These are phyloP conservation scores for apple (Malus domestica) DNA, from an alignment of 306 rosid species.

Conservation along the genomic window DNA sequence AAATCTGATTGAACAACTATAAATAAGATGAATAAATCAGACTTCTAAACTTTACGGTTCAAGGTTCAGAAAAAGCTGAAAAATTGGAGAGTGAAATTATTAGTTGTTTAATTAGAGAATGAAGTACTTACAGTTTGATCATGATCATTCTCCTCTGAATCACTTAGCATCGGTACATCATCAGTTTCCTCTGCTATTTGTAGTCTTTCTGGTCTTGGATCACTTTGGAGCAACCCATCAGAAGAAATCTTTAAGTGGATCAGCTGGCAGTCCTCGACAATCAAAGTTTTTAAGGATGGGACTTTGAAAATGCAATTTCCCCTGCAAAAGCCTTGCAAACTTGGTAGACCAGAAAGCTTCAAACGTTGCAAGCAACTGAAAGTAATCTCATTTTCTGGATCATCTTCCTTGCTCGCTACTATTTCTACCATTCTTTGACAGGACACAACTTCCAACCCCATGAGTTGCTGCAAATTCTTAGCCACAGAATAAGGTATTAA, in stretches of 20 bases:
- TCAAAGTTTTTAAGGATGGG: neutral
- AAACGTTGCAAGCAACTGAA: neutral
- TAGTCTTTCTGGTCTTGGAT: neutral
- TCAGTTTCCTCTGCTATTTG: neutral
- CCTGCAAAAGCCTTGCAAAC: neutral
- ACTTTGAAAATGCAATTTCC: neutral
- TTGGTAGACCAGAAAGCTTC: neutral
- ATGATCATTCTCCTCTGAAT: too few species aligned
- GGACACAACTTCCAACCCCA: fast-evolving
- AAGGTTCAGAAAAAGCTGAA: too few species aligned
- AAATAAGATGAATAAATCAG: too few species aligned
- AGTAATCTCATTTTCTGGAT: neutral
- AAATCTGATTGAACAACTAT: too few species aligned
- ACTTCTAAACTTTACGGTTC: too few species aligned
- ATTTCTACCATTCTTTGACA: neutral
- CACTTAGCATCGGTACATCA: too few species aligned
- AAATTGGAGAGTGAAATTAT: too few species aligned
- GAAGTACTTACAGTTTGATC: too few species aligned
- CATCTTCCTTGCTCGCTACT: neutral
- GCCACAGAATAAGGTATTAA: neutral
- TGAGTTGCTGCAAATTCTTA: neutral
- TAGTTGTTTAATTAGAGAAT: too few species aligned
- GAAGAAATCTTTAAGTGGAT: neutral
- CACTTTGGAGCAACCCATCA: neutral
- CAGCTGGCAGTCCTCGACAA: neutral